Conservation (phyloP, 2,329 filamentous ascomycete species). For the Verticillium isaacii region DNA sequence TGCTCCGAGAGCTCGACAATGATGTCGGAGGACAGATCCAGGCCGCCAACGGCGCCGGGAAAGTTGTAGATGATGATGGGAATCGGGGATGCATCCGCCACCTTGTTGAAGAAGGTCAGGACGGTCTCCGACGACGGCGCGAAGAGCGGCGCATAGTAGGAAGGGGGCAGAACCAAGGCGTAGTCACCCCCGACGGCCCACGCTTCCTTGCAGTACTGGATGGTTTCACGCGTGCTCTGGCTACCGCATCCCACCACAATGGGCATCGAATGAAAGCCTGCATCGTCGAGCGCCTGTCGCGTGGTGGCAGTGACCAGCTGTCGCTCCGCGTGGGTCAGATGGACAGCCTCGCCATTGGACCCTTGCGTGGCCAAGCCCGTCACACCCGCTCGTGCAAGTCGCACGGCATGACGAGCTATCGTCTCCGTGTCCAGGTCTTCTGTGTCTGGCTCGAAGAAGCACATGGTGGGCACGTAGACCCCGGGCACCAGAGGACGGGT, state of each 20-base stretch:
- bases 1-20: constrained; percentile 56
- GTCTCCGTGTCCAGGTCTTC: constrained; percentile 64
- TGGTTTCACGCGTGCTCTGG: constrained; percentile 68
- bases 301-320: constrained; percentile 64
- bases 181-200: constrained; percentile 67
- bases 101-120: constrained; percentile 60
- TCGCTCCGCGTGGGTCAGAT: constrained; percentile 67
- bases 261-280: constrained; percentile 61
- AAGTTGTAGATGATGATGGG: constrained; percentile 68
- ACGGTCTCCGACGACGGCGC: constrained; percentile 56
- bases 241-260: constrained; percentile 73
- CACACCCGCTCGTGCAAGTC: constrained; percentile 69
- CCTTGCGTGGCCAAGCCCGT: constrained; percentile 73
- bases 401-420: constrained; percentile 57
- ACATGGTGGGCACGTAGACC: constrained; percentile 70
- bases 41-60: constrained; percentile 57
- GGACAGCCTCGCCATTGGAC: constrained; percentile 79
- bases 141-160: constrained; percentile 69
- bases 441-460: constrained; percentile 62
- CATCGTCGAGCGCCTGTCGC: constrained; percentile 61
- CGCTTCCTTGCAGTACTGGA: constrained; percentile 65
- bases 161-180: constrained; percentile 69
- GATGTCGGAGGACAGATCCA: constrained; percentile 60
- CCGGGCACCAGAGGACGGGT: constrained; percentile 40
- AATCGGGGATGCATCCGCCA: constrained; percentile 58